phyloP scores from a whole-genome alignment of 306 rosid genomes.

The Morella rubra region DNA sequence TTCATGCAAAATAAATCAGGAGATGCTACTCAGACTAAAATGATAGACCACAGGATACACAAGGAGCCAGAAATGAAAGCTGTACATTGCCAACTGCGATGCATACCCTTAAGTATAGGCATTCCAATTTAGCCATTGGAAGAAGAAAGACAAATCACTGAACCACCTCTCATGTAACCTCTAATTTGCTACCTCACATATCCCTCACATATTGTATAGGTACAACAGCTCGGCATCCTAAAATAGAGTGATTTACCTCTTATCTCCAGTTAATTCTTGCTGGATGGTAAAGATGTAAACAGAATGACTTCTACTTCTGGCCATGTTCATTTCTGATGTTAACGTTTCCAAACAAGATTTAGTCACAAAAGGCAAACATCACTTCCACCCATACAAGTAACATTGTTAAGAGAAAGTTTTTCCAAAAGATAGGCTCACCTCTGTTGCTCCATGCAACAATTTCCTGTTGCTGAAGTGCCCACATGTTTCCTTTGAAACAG shows the following conservation, averaged over 20 bases:
- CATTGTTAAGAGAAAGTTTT: background rate
- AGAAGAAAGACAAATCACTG: background rate
- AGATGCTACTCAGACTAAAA: background rate
- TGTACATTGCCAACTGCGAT: background rate
- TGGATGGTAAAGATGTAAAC: constrained; percentile 65
- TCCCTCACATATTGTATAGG: background rate
- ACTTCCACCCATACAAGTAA: background rate
- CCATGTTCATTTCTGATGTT: constrained; percentile 69
- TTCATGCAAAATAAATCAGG: background rate
- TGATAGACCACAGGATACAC: background rate
- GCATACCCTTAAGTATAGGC: background rate
- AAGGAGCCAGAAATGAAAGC: background rate
- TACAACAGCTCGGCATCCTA: background rate
- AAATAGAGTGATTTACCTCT: too few relatives aligned
- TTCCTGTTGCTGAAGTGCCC: constrained; percentile 12
- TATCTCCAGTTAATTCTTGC: too few relatives aligned
- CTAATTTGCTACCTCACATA: background rate
- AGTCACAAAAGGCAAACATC: constrained; percentile 15
- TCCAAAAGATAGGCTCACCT: constrained; percentile 41
- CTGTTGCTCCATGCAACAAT: constrained; percentile 62
- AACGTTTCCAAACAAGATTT: constrained; percentile 33
- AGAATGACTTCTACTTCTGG: constrained; percentile 89
- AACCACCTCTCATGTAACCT: background rate
- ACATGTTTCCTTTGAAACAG: too few relatives aligned
- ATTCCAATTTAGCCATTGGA: background rate